Evolutionary conservation across 768 basidiomycete species (phyloP).

Genomic region (Harrya chromipes): DNA sequence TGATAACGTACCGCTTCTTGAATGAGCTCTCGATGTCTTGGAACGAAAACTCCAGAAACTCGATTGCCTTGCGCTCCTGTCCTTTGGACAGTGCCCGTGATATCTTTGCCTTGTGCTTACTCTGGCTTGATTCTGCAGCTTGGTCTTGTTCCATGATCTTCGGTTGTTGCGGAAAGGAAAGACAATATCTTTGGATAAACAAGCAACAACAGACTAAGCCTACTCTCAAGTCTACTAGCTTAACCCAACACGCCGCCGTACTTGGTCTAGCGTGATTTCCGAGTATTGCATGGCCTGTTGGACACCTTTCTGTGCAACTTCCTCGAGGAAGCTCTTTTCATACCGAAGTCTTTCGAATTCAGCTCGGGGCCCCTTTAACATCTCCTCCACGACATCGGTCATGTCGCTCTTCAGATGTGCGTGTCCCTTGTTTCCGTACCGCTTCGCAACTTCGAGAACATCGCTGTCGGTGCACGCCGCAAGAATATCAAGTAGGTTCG

Average conservation of each 20-base stretch:
- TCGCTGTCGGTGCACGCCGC: conserved; percentile 63
- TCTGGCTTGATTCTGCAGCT: too few relatives aligned
- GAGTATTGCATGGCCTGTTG: conserved; percentile 62
- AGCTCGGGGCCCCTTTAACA: conserved; percentile 60
- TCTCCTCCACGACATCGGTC: conserved; percentile 64
- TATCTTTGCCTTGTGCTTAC: too few relatives aligned
- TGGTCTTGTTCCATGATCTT: too few relatives aligned
- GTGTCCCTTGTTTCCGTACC: conserved; percentile 56
- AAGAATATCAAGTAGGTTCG: conserved; percentile 79
- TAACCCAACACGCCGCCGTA: conserved; percentile 66
- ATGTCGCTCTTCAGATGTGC: conserved; percentile 73
- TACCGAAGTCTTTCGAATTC: conserved; percentile 64
- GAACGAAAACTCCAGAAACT: conserved; percentile 64
- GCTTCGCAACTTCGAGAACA: conserved; percentile 42
- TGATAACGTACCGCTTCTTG: conserved; percentile 66
- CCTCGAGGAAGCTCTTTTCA: conserved; percentile 57
- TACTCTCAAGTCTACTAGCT: conserved; percentile 11
- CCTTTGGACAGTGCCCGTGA: conserved; percentile 39
- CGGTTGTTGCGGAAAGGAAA: not conserved
- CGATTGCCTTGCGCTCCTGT: conserved; percentile 65
- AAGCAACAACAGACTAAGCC: conserved; percentile 14
- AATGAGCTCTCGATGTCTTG: conserved; percentile 63
- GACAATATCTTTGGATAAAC: conserved; percentile 10
- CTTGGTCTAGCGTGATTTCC: conserved; percentile 58
- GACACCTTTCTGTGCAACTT: conserved; percentile 64